Base-by-base conservation (phyloP, 2,329 filamentous ascomycete species). In the Apiospora aurea region DNA sequence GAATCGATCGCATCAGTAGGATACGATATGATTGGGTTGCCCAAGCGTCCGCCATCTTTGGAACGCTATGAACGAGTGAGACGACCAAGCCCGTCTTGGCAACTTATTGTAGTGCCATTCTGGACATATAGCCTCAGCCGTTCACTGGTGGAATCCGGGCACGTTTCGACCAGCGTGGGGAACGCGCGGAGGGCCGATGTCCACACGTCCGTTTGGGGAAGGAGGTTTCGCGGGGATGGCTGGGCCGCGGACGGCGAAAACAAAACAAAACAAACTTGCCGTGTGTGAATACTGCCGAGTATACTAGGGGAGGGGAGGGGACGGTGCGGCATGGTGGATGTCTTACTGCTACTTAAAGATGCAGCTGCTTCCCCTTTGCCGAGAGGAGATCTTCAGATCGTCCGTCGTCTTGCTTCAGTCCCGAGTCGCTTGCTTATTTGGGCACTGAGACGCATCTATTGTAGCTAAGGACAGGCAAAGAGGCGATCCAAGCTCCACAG, bases 311-410 rank as follows among this genome's bases (percentile, higher is more conserved):
- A 41, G 16, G 4, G 26, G 26, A 29, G 26, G 26, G 49, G 10
- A 4, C n/a, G 41, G 44, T 34, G 14, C 26, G 1, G 5, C 6
- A 18, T 14, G 14, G 14, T 24, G 2, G 14, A n/a, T 24, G 2
- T 10, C 3, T 38, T 41, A 41, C 34, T 38, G 6, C 34, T 38
- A 38, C 46, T 49, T 49, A 64, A 61, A 61, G 57, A n/a, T 41
- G 29, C 2, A 49, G 46, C 34, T 18, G 2, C 38, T 34, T 41
- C 34, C 34, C 34, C 57, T 18, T 64, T 64, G 29, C 57, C 57
- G 57, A 41, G 51, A 53, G 49, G 21, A n/a, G 57, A 64, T 64
- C 57, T 64, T 41, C 57, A 64, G 57, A 64, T 64, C 57, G 53
- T 34, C 53, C 24, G 21, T 49, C 53, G 53, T 18, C 29, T 61